phyloP scores from a whole-genome alignment of 208 protist species.

The Wallacemonas sp. region DNA sequence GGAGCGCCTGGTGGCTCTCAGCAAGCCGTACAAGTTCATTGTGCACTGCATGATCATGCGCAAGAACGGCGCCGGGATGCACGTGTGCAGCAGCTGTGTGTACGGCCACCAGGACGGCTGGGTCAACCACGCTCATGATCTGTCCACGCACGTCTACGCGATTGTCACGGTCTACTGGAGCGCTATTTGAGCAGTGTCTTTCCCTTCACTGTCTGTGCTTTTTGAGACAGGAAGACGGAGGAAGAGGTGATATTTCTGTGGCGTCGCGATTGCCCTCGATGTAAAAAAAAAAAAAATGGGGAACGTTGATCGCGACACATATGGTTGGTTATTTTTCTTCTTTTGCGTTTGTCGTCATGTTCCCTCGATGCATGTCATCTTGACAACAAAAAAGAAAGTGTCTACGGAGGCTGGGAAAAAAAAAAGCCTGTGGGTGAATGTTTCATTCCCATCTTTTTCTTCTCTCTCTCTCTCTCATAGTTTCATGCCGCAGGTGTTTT shows the following conservation, averaged over 20 bases:
- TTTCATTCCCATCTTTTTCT: too few species aligned
- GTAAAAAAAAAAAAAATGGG: too few species aligned
- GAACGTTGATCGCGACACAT: too few species aligned
- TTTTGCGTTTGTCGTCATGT: constrained; percentile 19
- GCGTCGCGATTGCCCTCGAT: too few species aligned
- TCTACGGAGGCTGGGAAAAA: not conserved
- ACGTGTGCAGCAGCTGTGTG: constrained; percentile 84
- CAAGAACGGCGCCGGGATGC: constrained; percentile 81
- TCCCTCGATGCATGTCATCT: not conserved
- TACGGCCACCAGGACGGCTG: constrained; percentile 82
- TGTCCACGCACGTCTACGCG: constrained; percentile 81
- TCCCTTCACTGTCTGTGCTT: too few species aligned
- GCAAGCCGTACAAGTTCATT: constrained; percentile 89
- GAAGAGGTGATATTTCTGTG: too few species aligned
- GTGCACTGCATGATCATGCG: constrained; percentile 83
- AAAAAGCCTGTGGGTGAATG: constrained; percentile 17
- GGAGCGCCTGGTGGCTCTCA: constrained; percentile 73
- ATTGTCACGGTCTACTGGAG: constrained; percentile 89
- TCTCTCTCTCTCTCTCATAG: not conserved
- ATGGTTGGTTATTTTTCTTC: too few species aligned
- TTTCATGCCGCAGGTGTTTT: not conserved
- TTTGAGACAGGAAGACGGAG: too few species aligned
- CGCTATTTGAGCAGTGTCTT: constrained; percentile 75
- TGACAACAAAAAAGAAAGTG: constrained; percentile 7
- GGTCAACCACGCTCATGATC: constrained; percentile 85